Evolutionary conservation across 805 yeast genomes (phyloP).

Genomic region (Wickerhamomyces ciferrii): DNA sequence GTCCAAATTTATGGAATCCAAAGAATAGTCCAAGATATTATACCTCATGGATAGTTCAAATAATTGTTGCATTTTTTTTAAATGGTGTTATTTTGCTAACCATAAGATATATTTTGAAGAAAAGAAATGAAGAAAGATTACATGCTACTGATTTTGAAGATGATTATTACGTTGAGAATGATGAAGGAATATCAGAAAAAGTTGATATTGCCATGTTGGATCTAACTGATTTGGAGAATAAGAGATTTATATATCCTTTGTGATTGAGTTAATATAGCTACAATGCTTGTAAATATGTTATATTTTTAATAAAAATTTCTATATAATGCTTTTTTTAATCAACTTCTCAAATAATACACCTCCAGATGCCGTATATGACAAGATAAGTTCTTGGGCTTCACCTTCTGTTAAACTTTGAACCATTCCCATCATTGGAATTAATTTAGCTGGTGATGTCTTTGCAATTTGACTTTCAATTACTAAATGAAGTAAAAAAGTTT

Average conservation of each 20-base stretch:
- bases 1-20: constrained; percentile 41
- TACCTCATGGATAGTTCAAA: constrained; percentile 43
- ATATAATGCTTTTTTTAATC: no score
- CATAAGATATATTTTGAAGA: constrained; percentile 29
- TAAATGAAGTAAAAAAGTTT: no score
- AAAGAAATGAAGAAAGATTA: constrained; percentile 31
- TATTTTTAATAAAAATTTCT: no score
- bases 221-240: constrained; percentile 45
- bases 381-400: no score
- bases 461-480: no score
- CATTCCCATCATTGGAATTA: no score
- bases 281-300: no score
- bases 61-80: constrained; percentile 34
- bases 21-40: constrained; percentile 24
- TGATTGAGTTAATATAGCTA: constrained; percentile 10
- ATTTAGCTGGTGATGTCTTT: no score
- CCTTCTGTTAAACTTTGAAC: no score
- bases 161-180: background rate
- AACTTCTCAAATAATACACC: no score
- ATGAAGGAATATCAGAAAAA: constrained; percentile 21
- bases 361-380: no score
- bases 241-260: constrained; percentile 43
- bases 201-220: constrained; percentile 38
- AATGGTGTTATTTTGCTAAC: constrained; percentile 29
- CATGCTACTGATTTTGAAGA: background rate